Base-by-base conservation (phyloP, 306 rosid genomes). In the Quercus alba region DNA sequence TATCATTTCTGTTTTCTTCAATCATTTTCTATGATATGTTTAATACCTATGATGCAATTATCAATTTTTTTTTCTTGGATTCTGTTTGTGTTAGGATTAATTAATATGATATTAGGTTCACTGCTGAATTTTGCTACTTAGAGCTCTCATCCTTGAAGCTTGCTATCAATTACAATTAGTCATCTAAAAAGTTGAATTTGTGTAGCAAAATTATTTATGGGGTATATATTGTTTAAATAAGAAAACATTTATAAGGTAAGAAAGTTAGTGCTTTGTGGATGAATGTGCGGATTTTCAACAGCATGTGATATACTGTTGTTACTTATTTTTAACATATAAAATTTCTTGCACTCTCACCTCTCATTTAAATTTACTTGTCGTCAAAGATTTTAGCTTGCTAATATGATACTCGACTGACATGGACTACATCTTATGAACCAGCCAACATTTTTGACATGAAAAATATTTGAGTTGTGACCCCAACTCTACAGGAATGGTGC, bases 381-480 rank as follows among this genome's bases (percentile, higher is more conserved):
- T 74, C 19, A 46, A 81, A 62, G 64, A 18, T 31, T 73, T 70
- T 8, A 56, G 44, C 52, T 71, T 33, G 18, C 52, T 13, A 38
- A 23, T 46, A 77, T 78, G 61, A 18, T 35, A 66, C 67, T 9
- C 75, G 41, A 76, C 61, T 31, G 33, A 83, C 70, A 6, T 84
- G 38, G 19, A 80, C 30, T 5, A 28, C n/a, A 19, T 75, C 69
- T 15, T 59, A 0, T 88, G 85, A 81, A 77, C 75, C 90, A 91
- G 97, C 90, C 70, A 94, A 94, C 86, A 75, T 93, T 57, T 71
- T 58, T 78, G 99, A 94, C 87, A 93, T 91, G 97, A 84, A 84
- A 82, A 94, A 90, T 44, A 88, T 93, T 46, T 94, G 95, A 84
- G 97, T 94, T 79, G 87, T 74, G 75, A 82, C 89, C 26, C 87